phyloP scores from a whole-genome alignment of 1,284 basidiomycete genomes.

The Gymnopus androsaceus region DNA sequence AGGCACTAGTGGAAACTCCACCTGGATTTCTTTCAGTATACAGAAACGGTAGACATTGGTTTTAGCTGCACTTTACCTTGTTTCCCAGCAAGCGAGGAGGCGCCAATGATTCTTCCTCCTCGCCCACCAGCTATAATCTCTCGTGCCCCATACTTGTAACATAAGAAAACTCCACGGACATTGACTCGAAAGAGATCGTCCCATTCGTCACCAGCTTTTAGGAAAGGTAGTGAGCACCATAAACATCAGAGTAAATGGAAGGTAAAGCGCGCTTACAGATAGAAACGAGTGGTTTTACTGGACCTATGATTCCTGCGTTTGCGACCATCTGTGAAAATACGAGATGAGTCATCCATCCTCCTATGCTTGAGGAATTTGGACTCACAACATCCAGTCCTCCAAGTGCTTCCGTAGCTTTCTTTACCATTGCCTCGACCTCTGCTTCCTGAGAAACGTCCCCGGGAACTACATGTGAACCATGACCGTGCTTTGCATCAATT shows the following conservation, averaged over 20 bases:
- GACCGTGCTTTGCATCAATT: conserved; percentile 24
- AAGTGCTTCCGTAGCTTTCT: conserved; percentile 29
- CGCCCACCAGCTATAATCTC: conserved; percentile 29
- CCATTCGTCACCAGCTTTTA: conserved; percentile 18
- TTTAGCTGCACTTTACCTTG: conserved; percentile 29
- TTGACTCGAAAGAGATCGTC: conserved; percentile 19
- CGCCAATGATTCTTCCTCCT: conserved; percentile 42
- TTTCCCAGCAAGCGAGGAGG: conserved; percentile 36
- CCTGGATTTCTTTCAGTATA: background rate
- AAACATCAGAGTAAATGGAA: background rate
- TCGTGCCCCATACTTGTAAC: conserved; percentile 31
- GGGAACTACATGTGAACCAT: conserved; percentile 22
- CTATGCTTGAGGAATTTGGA: background rate
- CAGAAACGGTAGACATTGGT: too few relatives aligned
- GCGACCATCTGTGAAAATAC: conserved; percentile 30
- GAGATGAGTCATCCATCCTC: background rate
- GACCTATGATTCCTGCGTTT: conserved; percentile 34
- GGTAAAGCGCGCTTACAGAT: conserved; percentile 31
- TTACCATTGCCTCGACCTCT: conserved; percentile 37
- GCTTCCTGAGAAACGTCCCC: conserved; percentile 37
- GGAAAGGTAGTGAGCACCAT: conserved; percentile 9
- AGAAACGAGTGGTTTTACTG: conserved; percentile 22
- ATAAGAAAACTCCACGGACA: conserved; percentile 20
- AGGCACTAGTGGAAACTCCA: conserved; percentile 8
- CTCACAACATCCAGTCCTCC: conserved; percentile 41